These are phyloP conservation scores for Geranium brycei DNA, from an alignment of 345 rosid genomes.

Conservation along the genomic window DNA sequence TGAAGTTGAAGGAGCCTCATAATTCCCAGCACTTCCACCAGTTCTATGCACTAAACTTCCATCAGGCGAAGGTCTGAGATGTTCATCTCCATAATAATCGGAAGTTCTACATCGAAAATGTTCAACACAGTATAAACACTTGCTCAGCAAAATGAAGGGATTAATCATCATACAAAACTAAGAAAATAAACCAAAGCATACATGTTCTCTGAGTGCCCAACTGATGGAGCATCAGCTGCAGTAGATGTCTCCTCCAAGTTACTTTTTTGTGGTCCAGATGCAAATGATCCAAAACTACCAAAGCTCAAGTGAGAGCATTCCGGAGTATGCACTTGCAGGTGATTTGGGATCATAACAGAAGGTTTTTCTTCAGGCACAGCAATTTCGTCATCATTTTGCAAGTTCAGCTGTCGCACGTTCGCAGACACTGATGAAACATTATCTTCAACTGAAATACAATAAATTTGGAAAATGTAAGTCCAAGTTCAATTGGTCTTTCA, in stretches of 20 bases:
- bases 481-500: conserved; percentile 9
- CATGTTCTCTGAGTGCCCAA: conserved; percentile 56
- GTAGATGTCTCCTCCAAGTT: conserved; percentile 48
- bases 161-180: background rate
- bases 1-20: conserved; percentile 49
- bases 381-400: conserved; percentile 44
- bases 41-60: conserved; percentile 39
- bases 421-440: conserved; percentile 36
- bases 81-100: conserved; percentile 66
- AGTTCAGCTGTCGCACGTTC: conserved; percentile 39
- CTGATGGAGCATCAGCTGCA: conserved; percentile 33
- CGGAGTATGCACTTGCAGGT: conserved; percentile 66
- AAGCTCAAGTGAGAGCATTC: conserved; percentile 91
- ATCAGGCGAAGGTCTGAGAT: conserved; percentile 38
- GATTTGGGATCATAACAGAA: conserved; percentile 83
- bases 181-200: conserved; percentile 5
- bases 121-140: too few relatives aligned
- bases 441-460: conserved; percentile 45
- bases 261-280: conserved; percentile 41
- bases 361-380: conserved; percentile 45
- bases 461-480: conserved; percentile 1
- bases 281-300: conserved; percentile 79
- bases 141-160: background rate
- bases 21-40: conserved; percentile 34
- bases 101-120: conserved; percentile 34